Conservation (phyloP, 768 basidiomycete genomes). For the Lactarius indigo region DNA sequence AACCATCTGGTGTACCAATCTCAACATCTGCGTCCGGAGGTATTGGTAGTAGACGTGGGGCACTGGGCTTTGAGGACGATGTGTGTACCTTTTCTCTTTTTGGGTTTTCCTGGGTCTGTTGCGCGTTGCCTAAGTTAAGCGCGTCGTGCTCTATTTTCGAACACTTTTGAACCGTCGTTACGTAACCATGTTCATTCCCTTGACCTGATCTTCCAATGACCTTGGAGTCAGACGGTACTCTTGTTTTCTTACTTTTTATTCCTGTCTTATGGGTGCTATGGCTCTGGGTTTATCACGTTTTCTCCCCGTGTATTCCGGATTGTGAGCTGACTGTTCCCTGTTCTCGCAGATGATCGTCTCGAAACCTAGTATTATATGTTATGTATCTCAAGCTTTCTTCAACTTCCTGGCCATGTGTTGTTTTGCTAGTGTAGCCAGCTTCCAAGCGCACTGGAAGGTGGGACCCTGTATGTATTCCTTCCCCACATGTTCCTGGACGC, state of each 20-base stretch:
- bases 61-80: slow-evolving; percentile 64
- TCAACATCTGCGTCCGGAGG: slow-evolving; percentile 47
- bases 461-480: slow-evolving; percentile 70
- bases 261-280: slow-evolving; percentile 63
- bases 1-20: slow-evolving; percentile 35
- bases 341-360: slow-evolving; percentile 75
- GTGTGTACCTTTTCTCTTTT: slow-evolving; percentile 47
- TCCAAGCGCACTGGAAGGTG: slow-evolving; percentile 80
- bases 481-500: not conserved
- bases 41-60: slow-evolving; percentile 54
- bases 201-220: slow-evolving; percentile 16
- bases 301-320: slow-evolving; percentile 12
- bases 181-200: slow-evolving; percentile 24
- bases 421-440: slow-evolving; percentile 83
- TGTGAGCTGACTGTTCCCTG: slow-evolving; percentile 27
- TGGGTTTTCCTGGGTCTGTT: slow-evolving; percentile 30
- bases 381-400: slow-evolving; percentile 82
- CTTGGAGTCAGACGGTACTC: slow-evolving; percentile 40
- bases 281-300: slow-evolving; percentile 54
- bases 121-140: slow-evolving; percentile 7
- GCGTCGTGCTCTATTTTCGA: slow-evolving; percentile 1
- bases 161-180: slow-evolving; percentile 18
- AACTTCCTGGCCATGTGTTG: slow-evolving; percentile 90
- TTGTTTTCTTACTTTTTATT: slow-evolving; percentile 61
- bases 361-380: slow-evolving; percentile 75